Conservation (phyloP, 2,329 filamentous ascomycete genomes). For the Cladosporium oxysporum region DNA sequence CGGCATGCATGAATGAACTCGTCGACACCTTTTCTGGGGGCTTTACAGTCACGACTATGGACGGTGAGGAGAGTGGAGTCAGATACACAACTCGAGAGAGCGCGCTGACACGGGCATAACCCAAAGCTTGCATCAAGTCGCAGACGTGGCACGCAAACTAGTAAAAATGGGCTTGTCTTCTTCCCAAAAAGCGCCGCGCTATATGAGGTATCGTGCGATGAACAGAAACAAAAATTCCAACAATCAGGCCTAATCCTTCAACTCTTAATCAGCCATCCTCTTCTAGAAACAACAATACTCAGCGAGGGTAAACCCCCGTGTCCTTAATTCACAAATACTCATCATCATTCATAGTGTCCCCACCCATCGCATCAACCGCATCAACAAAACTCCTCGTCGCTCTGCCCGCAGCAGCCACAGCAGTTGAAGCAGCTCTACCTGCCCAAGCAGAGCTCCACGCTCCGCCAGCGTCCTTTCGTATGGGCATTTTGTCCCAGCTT, state of each 20-base stretch:
- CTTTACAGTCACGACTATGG: too few relatives aligned
- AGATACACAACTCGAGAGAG: too few relatives aligned
- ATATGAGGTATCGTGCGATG: constrained; percentile 16
- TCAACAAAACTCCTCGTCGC: constrained; percentile 20
- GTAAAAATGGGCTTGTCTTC: not conserved
- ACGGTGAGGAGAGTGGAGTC: too few relatives aligned
- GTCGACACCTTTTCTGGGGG: too few relatives aligned
- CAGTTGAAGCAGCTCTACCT: constrained; percentile 25
- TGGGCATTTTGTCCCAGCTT: constrained; percentile 11
- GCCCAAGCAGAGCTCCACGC: constrained; percentile 19
- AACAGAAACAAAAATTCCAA: not conserved
- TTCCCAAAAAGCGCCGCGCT: constrained; percentile 8
- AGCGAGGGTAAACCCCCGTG: not conserved
- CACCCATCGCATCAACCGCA: constrained; percentile 32
- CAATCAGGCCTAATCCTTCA: not conserved
- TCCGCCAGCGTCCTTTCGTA: not conserved
- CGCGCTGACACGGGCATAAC: too few relatives aligned
- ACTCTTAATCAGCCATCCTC: not conserved
- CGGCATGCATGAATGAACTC: too few relatives aligned
- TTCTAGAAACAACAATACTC: not conserved
- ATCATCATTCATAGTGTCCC: constrained; percentile 31
- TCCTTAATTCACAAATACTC: constrained; percentile 24
- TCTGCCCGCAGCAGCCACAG: constrained; percentile 11
- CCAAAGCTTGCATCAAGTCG: too few relatives aligned
- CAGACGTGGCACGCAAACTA: too few relatives aligned